Conservation (phyloP, 1,139 yeast genomes). For the Pichia sp. region DNA sequence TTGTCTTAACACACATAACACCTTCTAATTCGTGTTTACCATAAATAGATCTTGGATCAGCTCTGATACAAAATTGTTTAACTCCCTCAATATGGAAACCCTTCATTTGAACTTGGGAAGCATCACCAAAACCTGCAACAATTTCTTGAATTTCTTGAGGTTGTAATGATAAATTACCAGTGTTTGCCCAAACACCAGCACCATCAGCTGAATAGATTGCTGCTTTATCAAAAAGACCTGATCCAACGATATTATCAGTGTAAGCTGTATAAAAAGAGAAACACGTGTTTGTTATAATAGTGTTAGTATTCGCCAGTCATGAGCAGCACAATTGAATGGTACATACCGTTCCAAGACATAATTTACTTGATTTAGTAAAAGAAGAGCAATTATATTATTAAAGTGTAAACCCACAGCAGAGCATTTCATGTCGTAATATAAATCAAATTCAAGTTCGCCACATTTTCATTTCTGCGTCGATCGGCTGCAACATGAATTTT, state of each 20-base stretch:
- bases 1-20: constrained; percentile 83
- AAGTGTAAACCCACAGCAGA: neutral
- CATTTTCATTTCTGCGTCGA: neutral
- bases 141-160: constrained; percentile 67
- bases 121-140: constrained; percentile 75
- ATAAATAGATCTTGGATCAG: constrained; percentile 88
- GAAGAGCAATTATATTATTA: neutral
- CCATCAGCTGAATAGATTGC: constrained; percentile 93
- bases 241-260: constrained; percentile 82
- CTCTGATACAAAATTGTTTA: constrained; percentile 82
- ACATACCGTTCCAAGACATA: constrained; percentile 36
- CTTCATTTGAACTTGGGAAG: constrained; percentile 68
- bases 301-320: constrained; percentile 25
- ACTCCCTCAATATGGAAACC: constrained; percentile 83
- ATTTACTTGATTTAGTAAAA: neutral
- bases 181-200: constrained; percentile 89
- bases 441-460: neutral
- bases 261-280: constrained; percentile 52
- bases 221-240: constrained; percentile 86
- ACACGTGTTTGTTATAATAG: too few relatives aligned
- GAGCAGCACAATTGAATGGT: neutral
- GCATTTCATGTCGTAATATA: neutral
- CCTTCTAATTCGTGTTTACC: constrained; percentile 90
- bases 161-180: constrained; percentile 62
- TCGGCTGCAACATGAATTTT: neutral